A percentile compares a stretch with the other conserved stretches of the same genome.
These are phyloP conservation scores for Phlebiopsis flavidoalba DNA, from an alignment of 768 basidiomycete genomes.

Conservation along the genomic window DNA sequence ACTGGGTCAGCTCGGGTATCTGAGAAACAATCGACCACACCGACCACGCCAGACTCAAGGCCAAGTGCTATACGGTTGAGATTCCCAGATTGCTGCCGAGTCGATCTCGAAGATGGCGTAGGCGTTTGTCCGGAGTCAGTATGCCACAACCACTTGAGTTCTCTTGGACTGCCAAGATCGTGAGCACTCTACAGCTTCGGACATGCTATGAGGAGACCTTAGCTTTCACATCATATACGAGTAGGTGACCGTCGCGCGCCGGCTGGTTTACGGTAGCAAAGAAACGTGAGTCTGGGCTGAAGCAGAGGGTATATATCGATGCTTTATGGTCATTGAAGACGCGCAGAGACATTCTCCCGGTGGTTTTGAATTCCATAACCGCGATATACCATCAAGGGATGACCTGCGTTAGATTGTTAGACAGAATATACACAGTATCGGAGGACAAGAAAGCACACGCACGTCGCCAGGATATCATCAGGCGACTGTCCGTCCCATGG, in stretches of 20 bases:
- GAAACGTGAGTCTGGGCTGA: slow-evolving; percentile 69
- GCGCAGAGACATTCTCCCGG: slow-evolving; percentile 66
- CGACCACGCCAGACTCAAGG: slow-evolving; percentile 63
- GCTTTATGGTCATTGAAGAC: slow-evolving; percentile 68
- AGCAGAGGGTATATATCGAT: slow-evolving; percentile 68
- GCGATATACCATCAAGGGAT: slow-evolving; percentile 76
- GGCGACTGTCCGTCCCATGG: slow-evolving; percentile 41
- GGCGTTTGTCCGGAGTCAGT: slow-evolving; percentile 48
- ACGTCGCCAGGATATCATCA: slow-evolving; percentile 72
- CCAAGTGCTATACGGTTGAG: slow-evolving; percentile 65
- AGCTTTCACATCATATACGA: slow-evolving; percentile 70
- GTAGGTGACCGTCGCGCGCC: slow-evolving; percentile 74
- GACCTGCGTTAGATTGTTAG: slow-evolving; percentile 36
- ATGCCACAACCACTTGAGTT: slow-evolving; percentile 61
- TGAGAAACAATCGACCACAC: slow-evolving; percentile 57
- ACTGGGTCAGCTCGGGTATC: slow-evolving; percentile 27
- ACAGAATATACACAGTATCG: background rate
- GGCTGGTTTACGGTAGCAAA: slow-evolving; percentile 75
- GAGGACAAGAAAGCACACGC: slow-evolving; percentile 22
- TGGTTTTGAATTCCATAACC: slow-evolving; percentile 80
- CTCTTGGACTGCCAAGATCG: slow-evolving; percentile 26
- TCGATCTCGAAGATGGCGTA: slow-evolving; percentile 73
- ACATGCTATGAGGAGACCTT: slow-evolving; percentile 14
- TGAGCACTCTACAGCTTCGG: background rate
- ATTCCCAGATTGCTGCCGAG: slow-evolving; percentile 55